phyloP scores from a whole-genome alignment of 2,329 filamentous ascomycete species.

The Bertia moriformis region DNA sequence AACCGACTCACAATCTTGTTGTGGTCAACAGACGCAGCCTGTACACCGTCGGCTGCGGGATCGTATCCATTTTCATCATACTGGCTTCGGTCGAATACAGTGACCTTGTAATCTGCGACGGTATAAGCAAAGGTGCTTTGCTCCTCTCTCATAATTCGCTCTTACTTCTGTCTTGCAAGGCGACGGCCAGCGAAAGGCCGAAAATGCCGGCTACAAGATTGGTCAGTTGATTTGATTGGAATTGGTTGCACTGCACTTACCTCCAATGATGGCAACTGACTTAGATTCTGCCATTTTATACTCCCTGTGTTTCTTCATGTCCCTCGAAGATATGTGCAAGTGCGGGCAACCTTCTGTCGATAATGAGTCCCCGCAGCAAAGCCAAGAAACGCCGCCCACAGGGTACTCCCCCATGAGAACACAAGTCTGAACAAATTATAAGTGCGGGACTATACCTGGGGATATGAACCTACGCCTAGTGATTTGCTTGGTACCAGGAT shows the following conservation, averaged over 20 bases:
- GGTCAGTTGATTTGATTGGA: neutral
- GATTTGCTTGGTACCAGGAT: too few relatives aligned
- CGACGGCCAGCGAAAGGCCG: conserved; percentile 9
- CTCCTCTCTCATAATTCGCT: neutral
- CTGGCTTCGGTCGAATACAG: conserved; percentile 8
- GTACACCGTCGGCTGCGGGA: conserved; percentile 4
- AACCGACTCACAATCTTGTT: conserved; percentile 10
- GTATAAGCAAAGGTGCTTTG: neutral
- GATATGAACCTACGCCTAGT: too few relatives aligned
- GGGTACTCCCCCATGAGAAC: too few relatives aligned
- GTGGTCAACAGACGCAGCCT: conserved; percentile 11
- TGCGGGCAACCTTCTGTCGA: too few relatives aligned
- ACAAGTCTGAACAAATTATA: too few relatives aligned
- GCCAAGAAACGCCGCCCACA: too few relatives aligned
- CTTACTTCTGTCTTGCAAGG: conserved; percentile 8
- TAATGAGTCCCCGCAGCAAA: too few relatives aligned
- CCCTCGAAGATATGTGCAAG: too few relatives aligned
- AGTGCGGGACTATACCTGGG: too few relatives aligned
- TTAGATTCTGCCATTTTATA: neutral
- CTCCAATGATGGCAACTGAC: neutral
- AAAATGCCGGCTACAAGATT: conserved; percentile 10
- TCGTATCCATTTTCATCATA: conserved; percentile 9
- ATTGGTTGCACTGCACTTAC: neutral
- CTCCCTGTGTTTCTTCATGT: too few relatives aligned
- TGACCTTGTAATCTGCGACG: conserved; percentile 4